A percentile compares a stretch with the other conserved stretches of the same genome.
Conservation (phyloP, 2,329 filamentous ascomycete species). For the Aspergillus arachidicola region DNA sequence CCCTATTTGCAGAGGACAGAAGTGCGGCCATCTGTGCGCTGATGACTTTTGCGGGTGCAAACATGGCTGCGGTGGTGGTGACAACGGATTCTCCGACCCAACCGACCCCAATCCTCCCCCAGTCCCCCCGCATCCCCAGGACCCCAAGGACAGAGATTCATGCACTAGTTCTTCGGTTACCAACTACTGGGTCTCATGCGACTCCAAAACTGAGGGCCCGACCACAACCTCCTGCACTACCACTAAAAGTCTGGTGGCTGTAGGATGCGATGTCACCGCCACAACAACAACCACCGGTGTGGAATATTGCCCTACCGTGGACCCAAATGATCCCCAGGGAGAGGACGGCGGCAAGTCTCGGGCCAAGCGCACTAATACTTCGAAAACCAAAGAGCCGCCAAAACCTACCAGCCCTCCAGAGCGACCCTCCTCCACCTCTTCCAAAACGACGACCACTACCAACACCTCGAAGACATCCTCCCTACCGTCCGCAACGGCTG, state of each 20-base stretch:
- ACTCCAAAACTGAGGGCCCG: neutral
- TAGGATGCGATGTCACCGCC: neutral
- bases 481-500: constrained; percentile 1
- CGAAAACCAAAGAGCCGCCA: neutral
- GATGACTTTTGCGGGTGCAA: neutral
- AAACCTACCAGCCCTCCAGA: neutral
- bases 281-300: neutral
- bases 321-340: neutral
- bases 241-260: neutral
- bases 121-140: neutral
- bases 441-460: neutral
- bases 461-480: constrained; percentile 5
- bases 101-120: neutral
- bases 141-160: neutral
- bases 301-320: neutral
- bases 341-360: neutral
- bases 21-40: neutral
- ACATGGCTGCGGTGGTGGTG: neutral
- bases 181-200: neutral
- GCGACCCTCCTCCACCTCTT: constrained; percentile 1
- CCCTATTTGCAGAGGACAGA: neutral
- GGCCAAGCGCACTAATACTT: neutral
- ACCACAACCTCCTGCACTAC: neutral
- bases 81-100: neutral
- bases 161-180: neutral